Conservation (phyloP, 768 basidiomycete species). For the Pleurotus djamor region DNA sequence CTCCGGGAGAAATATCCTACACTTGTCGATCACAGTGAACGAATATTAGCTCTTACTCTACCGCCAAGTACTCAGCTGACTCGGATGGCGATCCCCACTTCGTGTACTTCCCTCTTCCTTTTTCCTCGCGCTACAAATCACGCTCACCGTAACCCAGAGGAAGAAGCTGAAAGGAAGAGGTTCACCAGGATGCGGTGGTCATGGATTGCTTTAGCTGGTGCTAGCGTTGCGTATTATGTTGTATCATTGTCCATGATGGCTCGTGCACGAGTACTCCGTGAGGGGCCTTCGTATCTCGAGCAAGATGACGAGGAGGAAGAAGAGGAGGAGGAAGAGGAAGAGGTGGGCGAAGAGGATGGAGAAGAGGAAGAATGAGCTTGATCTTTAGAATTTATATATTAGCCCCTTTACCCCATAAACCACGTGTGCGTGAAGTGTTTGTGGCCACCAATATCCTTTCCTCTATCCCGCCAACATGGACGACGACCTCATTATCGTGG, state of each 20-base stretch:
- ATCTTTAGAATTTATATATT: no score
- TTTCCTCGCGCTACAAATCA: constrained; percentile 13
- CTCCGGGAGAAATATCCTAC: constrained; percentile 53
- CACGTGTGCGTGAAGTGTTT: no score
- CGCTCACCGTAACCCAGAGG: constrained; percentile 9
- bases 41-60: constrained; percentile 34
- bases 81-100: constrained; percentile 15
- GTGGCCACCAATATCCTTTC: no score
- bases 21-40: constrained; percentile 57
- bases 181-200: constrained; percentile 51
- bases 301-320: background rate
- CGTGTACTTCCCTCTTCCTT: constrained; percentile 39
- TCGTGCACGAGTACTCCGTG: background rate
- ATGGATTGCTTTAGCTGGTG: constrained; percentile 46
- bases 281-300: background rate
- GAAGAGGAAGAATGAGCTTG: background rate
- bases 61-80: constrained; percentile 14
- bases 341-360: background rate
- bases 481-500: constrained; percentile 62
- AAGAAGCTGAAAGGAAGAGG: constrained; percentile 39
- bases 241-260: background rate
- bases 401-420: no score
- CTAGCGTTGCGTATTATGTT: constrained; percentile 38
- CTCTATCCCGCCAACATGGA: constrained; percentile 35
- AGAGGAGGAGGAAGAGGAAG: background rate